A percentile compares a stretch with the other conserved stretches of the same genome.
Conservation (phyloP, 2,329 filamentous ascomycete species). For the Botryosphaeria agaves region DNA sequence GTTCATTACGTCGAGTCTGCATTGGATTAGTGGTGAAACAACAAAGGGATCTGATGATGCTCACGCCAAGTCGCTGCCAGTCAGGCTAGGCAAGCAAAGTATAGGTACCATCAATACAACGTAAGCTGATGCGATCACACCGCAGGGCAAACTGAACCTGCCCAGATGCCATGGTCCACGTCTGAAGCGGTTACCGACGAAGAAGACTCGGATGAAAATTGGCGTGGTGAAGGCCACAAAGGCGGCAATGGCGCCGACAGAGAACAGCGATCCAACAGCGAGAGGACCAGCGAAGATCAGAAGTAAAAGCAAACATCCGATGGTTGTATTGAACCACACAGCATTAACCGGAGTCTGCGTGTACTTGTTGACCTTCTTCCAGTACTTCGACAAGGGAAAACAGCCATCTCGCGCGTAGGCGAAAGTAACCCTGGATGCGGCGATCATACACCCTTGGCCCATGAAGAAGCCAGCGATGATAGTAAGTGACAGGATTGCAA, state of each 20-base stretch:
- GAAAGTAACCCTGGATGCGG: conserved; percentile 48
- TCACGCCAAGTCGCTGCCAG: conserved; percentile 35
- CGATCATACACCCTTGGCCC: conserved; percentile 57
- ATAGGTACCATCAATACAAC: conserved; percentile 51
- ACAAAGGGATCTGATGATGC: conserved; percentile 6
- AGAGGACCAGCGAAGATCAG: conserved; percentile 47
- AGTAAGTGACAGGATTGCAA: conserved; percentile 46
- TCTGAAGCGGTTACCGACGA: conserved; percentile 46
- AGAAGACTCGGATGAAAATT: conserved; percentile 40
- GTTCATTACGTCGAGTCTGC: conserved; percentile 38
- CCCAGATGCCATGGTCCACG: conserved; percentile 54
- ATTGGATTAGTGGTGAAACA: too few relatives aligned
- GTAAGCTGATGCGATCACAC: conserved; percentile 38
- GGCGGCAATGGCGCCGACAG: conserved; percentile 50
- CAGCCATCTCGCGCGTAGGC: conserved; percentile 57
- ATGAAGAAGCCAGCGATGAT: conserved; percentile 55
- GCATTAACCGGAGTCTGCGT: conserved; percentile 54
- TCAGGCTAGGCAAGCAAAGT: conserved; percentile 44
- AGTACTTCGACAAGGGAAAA: conserved; percentile 42
- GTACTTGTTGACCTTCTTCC: conserved; percentile 40
- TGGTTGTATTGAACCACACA: conserved; percentile 45
- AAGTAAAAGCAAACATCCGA: conserved; percentile 43
- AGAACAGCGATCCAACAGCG: conserved; percentile 51
- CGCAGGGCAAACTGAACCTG: conserved; percentile 37
- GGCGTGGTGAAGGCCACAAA: conserved; percentile 45